phyloP scores from a whole-genome alignment of 2,329 filamentous ascomycete genomes.

The Capronia epimyces region DNA sequence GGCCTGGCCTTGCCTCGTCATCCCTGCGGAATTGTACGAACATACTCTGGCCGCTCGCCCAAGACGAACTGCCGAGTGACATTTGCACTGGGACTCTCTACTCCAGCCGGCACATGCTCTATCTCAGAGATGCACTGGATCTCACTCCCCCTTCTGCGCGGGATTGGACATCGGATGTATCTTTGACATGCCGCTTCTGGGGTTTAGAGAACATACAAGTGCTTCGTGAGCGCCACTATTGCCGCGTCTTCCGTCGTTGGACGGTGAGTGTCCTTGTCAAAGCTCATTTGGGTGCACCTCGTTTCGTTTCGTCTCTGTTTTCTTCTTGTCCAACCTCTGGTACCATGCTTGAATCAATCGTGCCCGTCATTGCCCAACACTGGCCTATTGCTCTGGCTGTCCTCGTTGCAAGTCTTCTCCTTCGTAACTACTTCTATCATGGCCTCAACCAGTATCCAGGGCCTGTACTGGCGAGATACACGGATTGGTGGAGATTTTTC shows the following conservation, averaged over 20 bases:
- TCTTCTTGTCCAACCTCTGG: not conserved
- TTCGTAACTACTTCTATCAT: slow-evolving; percentile 27
- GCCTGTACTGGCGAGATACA: slow-evolving; percentile 61
- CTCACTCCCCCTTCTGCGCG: not conserved
- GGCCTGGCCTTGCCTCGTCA: slow-evolving; percentile 8
- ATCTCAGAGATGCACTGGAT: slow-evolving; percentile 9
- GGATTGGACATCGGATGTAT: not conserved
- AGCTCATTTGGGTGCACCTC: too few relatives aligned
- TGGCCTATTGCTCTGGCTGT: slow-evolving; percentile 22
- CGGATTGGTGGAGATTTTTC: slow-evolving; percentile 69
- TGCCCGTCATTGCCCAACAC: slow-evolving; percentile 19
- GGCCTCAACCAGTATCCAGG: slow-evolving; percentile 56
- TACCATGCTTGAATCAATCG: slow-evolving; percentile 24
- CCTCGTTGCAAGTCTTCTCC: slow-evolving; percentile 18
- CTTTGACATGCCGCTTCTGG: not conserved
- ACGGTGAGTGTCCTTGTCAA: not conserved
- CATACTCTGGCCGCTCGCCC: not conserved
- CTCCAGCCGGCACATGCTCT: slow-evolving; percentile 2
- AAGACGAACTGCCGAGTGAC: slow-evolving; percentile 21
- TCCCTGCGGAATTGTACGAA: not conserved
- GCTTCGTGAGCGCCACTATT: not conserved
- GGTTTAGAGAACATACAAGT: not conserved
- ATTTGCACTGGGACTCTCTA: slow-evolving; percentile 8
- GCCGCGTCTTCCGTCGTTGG: not conserved
- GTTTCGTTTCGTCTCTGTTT: not conserved